Conservation (phyloP, 129 eudicot genomes). For the Helichrysum umbraculigerum region DNA sequence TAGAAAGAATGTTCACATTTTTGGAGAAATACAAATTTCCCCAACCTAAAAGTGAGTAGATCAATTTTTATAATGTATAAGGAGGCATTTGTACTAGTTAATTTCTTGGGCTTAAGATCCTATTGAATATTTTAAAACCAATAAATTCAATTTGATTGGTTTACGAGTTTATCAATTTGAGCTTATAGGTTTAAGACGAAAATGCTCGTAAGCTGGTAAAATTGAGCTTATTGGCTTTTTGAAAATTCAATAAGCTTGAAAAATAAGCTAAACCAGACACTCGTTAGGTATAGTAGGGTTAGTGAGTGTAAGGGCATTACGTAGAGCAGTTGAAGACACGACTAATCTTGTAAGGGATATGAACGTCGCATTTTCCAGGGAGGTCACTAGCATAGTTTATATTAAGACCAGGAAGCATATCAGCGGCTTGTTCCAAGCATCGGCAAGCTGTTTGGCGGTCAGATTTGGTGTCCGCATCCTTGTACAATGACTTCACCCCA, state of each 20-base stretch:
- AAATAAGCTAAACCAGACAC: too few species aligned
- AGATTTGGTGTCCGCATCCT: slow-evolving; percentile 29
- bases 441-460: slow-evolving; percentile 44
- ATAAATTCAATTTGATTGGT: too few species aligned
- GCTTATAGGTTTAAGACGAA: too few species aligned
- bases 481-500: slow-evolving; percentile 34
- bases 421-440: slow-evolving; percentile 39
- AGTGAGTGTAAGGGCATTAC: slow-evolving; percentile 16
- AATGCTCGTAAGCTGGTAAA: too few species aligned
- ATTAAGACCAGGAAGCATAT: slow-evolving; percentile 26
- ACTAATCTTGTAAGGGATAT: slow-evolving; percentile 43
- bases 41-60: too few species aligned
- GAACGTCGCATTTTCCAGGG: slow-evolving; percentile 43
- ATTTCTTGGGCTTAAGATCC: too few species aligned
- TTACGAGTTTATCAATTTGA: too few species aligned
- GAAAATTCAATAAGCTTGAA: too few species aligned
- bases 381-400: slow-evolving; percentile 28
- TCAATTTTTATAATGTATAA: neutral
- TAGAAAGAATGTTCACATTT: too few species aligned
- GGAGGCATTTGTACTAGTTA: neutral
- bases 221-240: too few species aligned
- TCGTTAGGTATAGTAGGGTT: neutral
- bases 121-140: too few species aligned
- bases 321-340: slow-evolving; percentile 41
- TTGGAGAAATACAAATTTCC: too few species aligned